Base-by-base conservation (phyloP, 2,329 filamentous ascomycete genomes). In the Xylariaceae sp. region DNA sequence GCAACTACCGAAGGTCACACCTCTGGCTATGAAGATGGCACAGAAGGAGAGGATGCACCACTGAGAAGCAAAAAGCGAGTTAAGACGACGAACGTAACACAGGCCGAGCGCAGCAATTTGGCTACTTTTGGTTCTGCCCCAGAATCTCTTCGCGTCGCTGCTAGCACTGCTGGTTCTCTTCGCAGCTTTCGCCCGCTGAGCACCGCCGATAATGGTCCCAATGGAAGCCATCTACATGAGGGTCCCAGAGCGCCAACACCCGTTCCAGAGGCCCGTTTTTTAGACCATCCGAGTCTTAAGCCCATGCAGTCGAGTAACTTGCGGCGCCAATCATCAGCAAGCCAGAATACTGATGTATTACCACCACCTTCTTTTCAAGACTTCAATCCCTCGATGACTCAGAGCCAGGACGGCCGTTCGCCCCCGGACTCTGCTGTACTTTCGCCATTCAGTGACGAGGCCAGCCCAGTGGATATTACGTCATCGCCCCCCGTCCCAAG, bases 401-500 rank as follows among this genome's bases (percentile, higher is more conserved):
- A 66, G 4, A 64, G 62, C 37, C 69, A 70, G 44, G 74, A 78
- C 37, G 74, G 72, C n/a, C 70, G 71, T 6, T 80, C 77, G 3
- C 77, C 77, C 7, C 56, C 60, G 3, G 75, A 79, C 17, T 79
- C 76, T 11, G 52, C 68, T 28, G 73, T 64, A 0, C 71, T 68
- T 12, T 78, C 76, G 4, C 66, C 69, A 7, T 71, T 71, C 48
- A 68, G 65, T 30, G 75, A 79, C 39, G 77, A 73, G 39, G 73
- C 85, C 42, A 94, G 89, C 39, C 85, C 89, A 3, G 81, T 81
- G 37, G 87, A 88, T 40, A 88, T 97, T 53, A 86, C 86, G 2
- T 97, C 93, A 0, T 97, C 91, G 3, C 91, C 91, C 12, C 93
- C 93, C 1, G 74, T 94, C 1, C 81, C 89, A 48, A 76, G 79